These are phyloP conservation scores for Canna indica DNA, from an alignment of 176 grass and related monocot species.

Conservation along the genomic window DNA sequence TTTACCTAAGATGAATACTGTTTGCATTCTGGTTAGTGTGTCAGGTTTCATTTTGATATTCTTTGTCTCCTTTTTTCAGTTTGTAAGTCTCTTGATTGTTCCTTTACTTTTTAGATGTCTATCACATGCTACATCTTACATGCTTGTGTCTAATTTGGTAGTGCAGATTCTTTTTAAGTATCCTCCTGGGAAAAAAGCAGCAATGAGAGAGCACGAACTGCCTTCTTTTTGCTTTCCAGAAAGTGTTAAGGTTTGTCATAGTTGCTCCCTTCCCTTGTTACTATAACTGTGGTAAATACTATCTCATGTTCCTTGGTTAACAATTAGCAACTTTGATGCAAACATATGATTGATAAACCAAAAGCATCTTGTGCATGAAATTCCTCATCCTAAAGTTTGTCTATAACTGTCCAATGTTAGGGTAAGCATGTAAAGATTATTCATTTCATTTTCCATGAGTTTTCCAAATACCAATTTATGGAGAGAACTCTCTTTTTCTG, in stretches of 20 bases:
- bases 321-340: no score
- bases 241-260: slow-evolving; percentile 73
- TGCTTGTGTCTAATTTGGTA: slow-evolving; percentile 4
- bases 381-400: not conserved
- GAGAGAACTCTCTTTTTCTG: not conserved
- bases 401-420: not conserved
- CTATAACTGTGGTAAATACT: not conserved
- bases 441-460: not conserved
- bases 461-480: no score
- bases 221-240: slow-evolving; percentile 96
- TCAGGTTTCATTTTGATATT: not conserved
- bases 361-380: not conserved
- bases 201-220: slow-evolving; percentile 68
- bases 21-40: not conserved
- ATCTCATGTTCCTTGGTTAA: no score
- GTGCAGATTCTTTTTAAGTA: slow-evolving; percentile 98
- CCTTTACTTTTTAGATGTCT: not conserved
- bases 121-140: slow-evolving; percentile 4
- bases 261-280: not conserved
- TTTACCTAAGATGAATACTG: not conserved
- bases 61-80: not conserved
- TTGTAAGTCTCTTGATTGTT: not conserved
- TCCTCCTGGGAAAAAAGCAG: slow-evolving; percentile 68
- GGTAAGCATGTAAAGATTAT: not conserved
- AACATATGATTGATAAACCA: no score